Base-by-base conservation (phyloP, 1,284 basidiomycete genomes). In the Filobasidium uniguttulatum region DNA sequence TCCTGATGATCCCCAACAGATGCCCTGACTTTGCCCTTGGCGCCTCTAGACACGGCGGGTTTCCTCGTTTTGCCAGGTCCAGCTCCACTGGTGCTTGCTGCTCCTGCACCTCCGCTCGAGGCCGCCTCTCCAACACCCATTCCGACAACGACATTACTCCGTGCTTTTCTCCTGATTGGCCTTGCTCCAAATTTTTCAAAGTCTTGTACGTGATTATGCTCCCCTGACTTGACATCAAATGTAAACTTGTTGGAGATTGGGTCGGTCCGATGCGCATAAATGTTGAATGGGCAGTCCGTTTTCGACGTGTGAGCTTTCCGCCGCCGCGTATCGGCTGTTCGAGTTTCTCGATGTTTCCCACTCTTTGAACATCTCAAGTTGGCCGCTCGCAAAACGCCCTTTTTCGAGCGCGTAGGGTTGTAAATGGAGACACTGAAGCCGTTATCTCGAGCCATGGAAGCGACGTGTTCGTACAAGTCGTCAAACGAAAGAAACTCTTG, bases 361-460 rank as follows among this genome's bases (percentile, higher is more conserved):
- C 25, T 28, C 29, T 43, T 43, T 8, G 40, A 43, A 29, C 40
- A 43, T 26, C 36, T 38, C 36, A 43, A n/a, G 15, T 43, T 43
- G 25, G 40, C 23, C 9, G 40, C 40, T 29, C 40, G 3, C 25
- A 43, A 29, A n/a, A 43, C 26, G 15, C 40, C 40, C 26, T 43
- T 43, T n/a, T 43, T 43, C 15, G 15, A 17, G 12, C 40, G 15
- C 25, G 40, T 43, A 12, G 40, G 40, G 40, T 43, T 43, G 15
- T 43, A 43, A n/a, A 43, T 43, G 15, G 25, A 28, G 17, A 43
- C 26, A 14, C 40, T 29, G 15, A 43, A 43, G 25, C 40, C 40
- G 10, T 26, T n/a, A 15, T 43, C 40, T n/a, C 40, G 15, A 12
- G 40, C 40, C 25, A 4, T 43, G 25, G 3, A 12, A 29, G 26